Conservation (phyloP, 306 rosid genomes). For the Myrica gale region DNA sequence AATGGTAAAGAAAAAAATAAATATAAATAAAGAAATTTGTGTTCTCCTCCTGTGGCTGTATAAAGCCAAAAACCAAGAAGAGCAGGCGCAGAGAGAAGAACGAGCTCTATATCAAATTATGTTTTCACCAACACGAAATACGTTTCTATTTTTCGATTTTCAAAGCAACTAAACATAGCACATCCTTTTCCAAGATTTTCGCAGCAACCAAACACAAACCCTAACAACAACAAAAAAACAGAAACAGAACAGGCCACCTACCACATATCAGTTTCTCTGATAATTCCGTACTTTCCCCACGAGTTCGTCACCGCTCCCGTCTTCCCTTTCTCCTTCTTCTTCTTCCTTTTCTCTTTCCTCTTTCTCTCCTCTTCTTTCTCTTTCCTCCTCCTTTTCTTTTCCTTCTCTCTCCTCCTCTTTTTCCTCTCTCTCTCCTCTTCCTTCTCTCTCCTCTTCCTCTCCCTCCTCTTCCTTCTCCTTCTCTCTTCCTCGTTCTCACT, state of each 20-base stretch:
- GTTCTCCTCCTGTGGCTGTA: background rate
- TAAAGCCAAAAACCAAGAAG: background rate
- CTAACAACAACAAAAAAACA: background rate
- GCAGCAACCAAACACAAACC: slow-evolving; percentile 16
- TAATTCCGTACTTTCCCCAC: slow-evolving; percentile 87
- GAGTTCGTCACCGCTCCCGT: slow-evolving; percentile 80
- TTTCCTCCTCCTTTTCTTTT: slow-evolving; percentile 31
- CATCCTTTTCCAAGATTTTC: background rate
- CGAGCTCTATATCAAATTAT: too few species aligned
- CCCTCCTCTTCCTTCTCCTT: slow-evolving; percentile 45
- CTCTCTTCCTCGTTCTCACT: slow-evolving; percentile 50
- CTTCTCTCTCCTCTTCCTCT: slow-evolving; percentile 10
- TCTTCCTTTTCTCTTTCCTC: slow-evolving; percentile 53
- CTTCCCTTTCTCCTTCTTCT: slow-evolving; percentile 72
- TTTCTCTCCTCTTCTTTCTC: slow-evolving; percentile 39
- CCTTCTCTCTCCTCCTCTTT: slow-evolving; percentile 25
- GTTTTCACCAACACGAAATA: background rate
- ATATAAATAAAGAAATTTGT: too few species aligned
- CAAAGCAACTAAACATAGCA: slow-evolving; percentile 22
- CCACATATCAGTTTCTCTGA: slow-evolving; percentile 99
- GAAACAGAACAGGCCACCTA: slow-evolving; percentile 28
- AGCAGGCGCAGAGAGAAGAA: background rate
- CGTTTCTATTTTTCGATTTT: background rate
- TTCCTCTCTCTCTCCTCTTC: slow-evolving; percentile 26
- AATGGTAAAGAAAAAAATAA: too few species aligned